Evolutionary conservation across 1,139 yeast genomes (phyloP).

Genomic region (Candida frijolesensis): DNA sequence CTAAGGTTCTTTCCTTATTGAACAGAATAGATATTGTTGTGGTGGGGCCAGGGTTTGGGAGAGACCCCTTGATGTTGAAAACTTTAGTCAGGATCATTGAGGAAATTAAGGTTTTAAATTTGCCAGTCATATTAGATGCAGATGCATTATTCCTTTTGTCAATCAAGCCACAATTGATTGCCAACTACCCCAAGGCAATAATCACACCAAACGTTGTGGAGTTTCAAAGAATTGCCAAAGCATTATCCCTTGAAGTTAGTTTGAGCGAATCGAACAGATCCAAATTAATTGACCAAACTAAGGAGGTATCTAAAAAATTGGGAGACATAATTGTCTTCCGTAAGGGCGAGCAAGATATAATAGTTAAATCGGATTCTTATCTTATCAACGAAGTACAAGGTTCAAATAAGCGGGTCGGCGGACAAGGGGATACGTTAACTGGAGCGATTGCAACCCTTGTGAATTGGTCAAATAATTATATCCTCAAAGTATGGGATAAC

Average conservation of each 20-base stretch:
- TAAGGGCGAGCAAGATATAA: slow-evolving; percentile 70
- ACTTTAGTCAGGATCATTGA: slow-evolving; percentile 60
- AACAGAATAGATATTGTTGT: slow-evolving; percentile 78
- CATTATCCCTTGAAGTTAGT: slow-evolving; percentile 34
- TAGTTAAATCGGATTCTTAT: slow-evolving; percentile 46
- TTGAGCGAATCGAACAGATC: slow-evolving; percentile 27
- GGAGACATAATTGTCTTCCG: slow-evolving; percentile 69
- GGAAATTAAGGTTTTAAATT: slow-evolving; percentile 50
- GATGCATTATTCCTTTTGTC: slow-evolving; percentile 76
- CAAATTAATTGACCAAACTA: slow-evolving; percentile 31
- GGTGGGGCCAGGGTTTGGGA: slow-evolving; percentile 92
- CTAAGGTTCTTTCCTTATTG: slow-evolving; percentile 56
- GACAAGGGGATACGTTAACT: slow-evolving; percentile 51
- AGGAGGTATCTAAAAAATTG: slow-evolving; percentile 52
- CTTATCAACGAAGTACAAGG: slow-evolving; percentile 54
- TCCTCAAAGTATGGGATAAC: slow-evolving; percentile 55
- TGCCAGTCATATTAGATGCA: slow-evolving; percentile 84
- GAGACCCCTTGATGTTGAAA: slow-evolving; percentile 70
- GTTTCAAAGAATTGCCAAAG: slow-evolving; percentile 63
- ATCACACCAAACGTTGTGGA: slow-evolving; percentile 91
- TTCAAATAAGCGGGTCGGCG: slow-evolving; percentile 52
- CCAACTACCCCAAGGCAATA: slow-evolving; percentile 56
- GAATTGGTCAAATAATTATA: slow-evolving; percentile 56
- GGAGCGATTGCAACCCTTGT: slow-evolving; percentile 47
- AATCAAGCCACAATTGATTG: slow-evolving; percentile 53